Conservation (phyloP, 352 stramenopile genomes). For the Globisporangium cederbergense region DNA sequence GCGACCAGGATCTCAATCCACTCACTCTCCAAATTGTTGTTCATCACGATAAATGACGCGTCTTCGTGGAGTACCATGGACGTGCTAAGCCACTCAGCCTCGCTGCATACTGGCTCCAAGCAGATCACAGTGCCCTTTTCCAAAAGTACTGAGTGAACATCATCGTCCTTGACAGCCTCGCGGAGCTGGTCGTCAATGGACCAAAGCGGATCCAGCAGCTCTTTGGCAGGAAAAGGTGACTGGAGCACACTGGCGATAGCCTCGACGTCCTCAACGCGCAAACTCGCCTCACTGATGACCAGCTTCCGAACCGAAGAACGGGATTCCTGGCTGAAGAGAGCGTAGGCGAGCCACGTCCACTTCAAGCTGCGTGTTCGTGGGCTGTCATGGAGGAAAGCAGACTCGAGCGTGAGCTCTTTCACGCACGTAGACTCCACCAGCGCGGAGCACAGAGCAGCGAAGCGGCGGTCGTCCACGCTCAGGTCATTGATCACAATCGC, state of each 20-base stretch:
- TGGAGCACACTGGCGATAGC: constrained; percentile 25
- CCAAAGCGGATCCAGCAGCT: constrained; percentile 34
- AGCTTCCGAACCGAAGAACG: constrained; percentile 15
- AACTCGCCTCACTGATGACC: constrained; percentile 8
- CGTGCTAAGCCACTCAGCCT: constrained; percentile 30
- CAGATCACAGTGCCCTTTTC: constrained; percentile 24
- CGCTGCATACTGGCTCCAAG: constrained; percentile 25
- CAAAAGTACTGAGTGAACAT: neutral
- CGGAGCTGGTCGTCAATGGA: constrained; percentile 23
- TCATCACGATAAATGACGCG: constrained; percentile 27
- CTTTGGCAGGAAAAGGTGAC: constrained; percentile 19
- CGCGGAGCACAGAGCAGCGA: constrained; percentile 12
- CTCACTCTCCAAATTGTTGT: constrained; percentile 17
- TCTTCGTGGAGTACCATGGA: constrained; percentile 29
- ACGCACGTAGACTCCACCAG: constrained; percentile 11
- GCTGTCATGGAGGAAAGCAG: constrained; percentile 3
- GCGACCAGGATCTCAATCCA: constrained; percentile 37
- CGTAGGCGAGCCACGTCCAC: constrained; percentile 32
- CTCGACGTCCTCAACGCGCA: constrained; percentile 19
- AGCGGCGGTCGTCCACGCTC: constrained; percentile 16
- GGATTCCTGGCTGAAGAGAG: constrained; percentile 23
- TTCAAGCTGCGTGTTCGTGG: constrained; percentile 16
- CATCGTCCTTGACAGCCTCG: constrained; percentile 5
- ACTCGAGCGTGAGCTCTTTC: constrained; percentile 16
- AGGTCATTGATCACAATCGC: constrained; percentile 16